Evolutionary conservation across 257 asterid species (phyloP).

Genomic region (Plantago major): DNA sequence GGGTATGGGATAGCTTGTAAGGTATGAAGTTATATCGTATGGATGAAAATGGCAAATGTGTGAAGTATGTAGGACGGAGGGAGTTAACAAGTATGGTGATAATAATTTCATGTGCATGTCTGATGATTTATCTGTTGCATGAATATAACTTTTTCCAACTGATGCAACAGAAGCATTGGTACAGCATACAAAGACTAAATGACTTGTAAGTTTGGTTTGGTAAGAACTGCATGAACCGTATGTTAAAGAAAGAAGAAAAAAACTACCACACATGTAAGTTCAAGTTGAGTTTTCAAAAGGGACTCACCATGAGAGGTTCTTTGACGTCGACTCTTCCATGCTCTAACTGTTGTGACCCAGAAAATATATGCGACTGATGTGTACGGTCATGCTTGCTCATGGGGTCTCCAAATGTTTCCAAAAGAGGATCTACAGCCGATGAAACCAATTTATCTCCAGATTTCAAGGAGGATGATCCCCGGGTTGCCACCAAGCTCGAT

Average conservation of each 20-base stretch:
- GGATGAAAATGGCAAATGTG: no score
- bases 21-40: no score
- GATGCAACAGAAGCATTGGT: no score
- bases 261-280: neutral
- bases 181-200: no score
- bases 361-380: conserved; percentile 18
- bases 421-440: conserved; percentile 18
- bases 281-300: neutral
- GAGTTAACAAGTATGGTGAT: no score
- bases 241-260: neutral
- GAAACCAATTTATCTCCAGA: conserved; percentile 1
- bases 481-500: conserved; percentile 68
- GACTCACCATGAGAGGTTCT: conserved; percentile 32
- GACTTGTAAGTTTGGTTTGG: no score
- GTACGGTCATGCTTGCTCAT: conserved; percentile 24
- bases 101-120: no score
- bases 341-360: conserved; percentile 29
- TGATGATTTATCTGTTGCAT: no score
- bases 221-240: neutral
- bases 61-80: no score
- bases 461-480: neutral
- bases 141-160: no score
- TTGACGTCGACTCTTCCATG: conserved; percentile 26
- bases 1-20: no score
- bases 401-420: conserved; percentile 21